These are phyloP conservation scores for Epicoccum sorghinum DNA, from an alignment of 2,329 filamentous ascomycete genomes.

Conservation along the genomic window DNA sequence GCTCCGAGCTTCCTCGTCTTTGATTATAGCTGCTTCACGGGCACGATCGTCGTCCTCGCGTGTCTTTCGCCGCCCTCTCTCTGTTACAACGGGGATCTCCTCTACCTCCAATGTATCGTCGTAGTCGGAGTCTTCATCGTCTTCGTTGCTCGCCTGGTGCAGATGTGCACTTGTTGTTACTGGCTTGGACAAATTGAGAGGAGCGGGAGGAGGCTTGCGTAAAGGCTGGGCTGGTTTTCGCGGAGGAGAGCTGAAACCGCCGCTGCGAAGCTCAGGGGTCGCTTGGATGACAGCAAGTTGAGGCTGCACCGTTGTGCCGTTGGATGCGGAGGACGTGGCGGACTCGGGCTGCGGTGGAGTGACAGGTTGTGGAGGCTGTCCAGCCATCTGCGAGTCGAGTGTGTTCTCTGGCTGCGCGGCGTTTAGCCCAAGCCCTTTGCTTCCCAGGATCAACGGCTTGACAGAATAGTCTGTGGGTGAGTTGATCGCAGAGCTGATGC, in stretches of 20 bases:
- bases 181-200: conserved; percentile 70
- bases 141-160: conserved; percentile 52
- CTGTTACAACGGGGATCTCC: conserved; percentile 62
- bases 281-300: conserved; percentile 48
- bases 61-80: conserved; percentile 80
- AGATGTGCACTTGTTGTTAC: conserved; percentile 52
- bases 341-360: conserved; percentile 15
- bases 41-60: conserved; percentile 85
- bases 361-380: conserved; percentile 17
- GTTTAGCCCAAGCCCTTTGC: conserved; percentile 34
- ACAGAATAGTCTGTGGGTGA: conserved; percentile 45
- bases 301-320: conserved; percentile 34
- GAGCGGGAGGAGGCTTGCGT: conserved; percentile 84
- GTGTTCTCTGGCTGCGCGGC: conserved; percentile 26
- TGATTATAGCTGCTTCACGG: conserved; percentile 70
- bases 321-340: conserved; percentile 10
- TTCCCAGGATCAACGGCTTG: conserved; percentile 33
- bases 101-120: conserved; percentile 77
- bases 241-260: conserved; percentile 45
- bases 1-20: conserved; percentile 73
- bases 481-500: conserved; percentile 32
- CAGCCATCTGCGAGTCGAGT: conserved; percentile 15
- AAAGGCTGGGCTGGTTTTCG: conserved; percentile 53
- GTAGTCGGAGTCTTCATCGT: conserved; percentile 82
- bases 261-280: conserved; percentile 46